phyloP scores from a whole-genome alignment of 306 rosid genomes.

The Cicer bijugum region DNA sequence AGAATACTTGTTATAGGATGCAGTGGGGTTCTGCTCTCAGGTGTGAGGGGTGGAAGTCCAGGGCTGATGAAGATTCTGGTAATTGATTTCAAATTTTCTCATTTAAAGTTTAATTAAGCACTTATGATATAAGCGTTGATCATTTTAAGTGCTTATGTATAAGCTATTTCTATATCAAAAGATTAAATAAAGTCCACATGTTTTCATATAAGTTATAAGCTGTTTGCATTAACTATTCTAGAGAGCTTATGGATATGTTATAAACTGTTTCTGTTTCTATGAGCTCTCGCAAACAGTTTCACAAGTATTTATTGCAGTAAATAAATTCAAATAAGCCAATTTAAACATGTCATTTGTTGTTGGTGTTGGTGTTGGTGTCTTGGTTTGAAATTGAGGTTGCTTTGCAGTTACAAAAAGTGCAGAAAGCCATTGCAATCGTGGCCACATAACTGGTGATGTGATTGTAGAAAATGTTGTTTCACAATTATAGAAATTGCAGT shows the following conservation, averaged over 20 bases:
- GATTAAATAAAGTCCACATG: not conserved
- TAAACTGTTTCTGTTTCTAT: not conserved
- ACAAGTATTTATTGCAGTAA: no score
- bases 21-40: slow-evolving; percentile 90
- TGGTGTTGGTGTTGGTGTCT: not conserved
- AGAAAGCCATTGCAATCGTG: not conserved
- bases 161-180: not conserved
- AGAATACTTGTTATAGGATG: slow-evolving; percentile 91
- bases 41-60: slow-evolving; percentile 89
- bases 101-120: not conserved
- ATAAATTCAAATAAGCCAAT: no score
- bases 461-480: not conserved
- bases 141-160: no score
- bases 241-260: not conserved
- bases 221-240: not conserved
- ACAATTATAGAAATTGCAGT: not conserved
- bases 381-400: not conserved
- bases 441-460: slow-evolving; percentile 5
- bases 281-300: not conserved
- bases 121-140: not conserved
- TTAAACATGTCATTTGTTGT: no score
- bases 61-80: slow-evolving; percentile 90
- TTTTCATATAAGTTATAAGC: not conserved
- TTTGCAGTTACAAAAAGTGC: not conserved
- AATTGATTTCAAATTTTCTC: slow-evolving; percentile 11